Evolutionary conservation across 495 filamentous ascomycete species (phyloP), one percentile per base, ranked within the genome.

Genomic region (Talaromyces nanjingensis): DNA sequence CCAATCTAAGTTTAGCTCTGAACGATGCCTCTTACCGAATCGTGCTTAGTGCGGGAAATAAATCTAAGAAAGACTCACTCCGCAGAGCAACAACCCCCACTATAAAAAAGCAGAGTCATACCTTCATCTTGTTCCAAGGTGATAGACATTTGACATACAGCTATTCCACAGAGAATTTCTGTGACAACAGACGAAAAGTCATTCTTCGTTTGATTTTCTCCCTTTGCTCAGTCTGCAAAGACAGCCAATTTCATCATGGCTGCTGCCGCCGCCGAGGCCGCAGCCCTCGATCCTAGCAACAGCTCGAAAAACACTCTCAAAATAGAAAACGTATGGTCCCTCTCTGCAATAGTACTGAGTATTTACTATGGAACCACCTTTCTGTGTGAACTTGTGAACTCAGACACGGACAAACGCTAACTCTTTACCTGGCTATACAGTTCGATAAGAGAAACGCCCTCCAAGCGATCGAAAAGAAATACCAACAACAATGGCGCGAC

Each of bases 371-470:
- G 7, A 31, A 7, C 29, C 62, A 60, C 34, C 67, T 63, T 72
- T 72, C 4, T 69, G 29, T 31, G 29, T 31, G 29, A 7, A 31
- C 29, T 6, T 31, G 29, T 31, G 6, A 7, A 31, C 29, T 31
- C 29, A 31, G 29, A 31, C 29, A 31, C 6, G 3, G 29, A 31
- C 29, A 31, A 31, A 31, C 29, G 29, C 29, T 31, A 31, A 31
- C 29, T 31, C 29, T 31, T 31, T 31, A 31, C 29, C 29, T 31
- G 29, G 29, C 27, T 31, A 31, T 31, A 47, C 64, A 92, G 86
- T 97, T 94, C 54, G 93, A 97, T 68, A 98, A 97, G 77, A 81
- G 94, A 75, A 94, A 98, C 71, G 83, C 89, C 65, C 63, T 64
- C 34, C 55, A 59, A 34, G 63, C 55, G 5, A 59, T 64, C 65